phyloP scores from a whole-genome alignment of 345 rosid species.

The Syzygium aqueum region DNA sequence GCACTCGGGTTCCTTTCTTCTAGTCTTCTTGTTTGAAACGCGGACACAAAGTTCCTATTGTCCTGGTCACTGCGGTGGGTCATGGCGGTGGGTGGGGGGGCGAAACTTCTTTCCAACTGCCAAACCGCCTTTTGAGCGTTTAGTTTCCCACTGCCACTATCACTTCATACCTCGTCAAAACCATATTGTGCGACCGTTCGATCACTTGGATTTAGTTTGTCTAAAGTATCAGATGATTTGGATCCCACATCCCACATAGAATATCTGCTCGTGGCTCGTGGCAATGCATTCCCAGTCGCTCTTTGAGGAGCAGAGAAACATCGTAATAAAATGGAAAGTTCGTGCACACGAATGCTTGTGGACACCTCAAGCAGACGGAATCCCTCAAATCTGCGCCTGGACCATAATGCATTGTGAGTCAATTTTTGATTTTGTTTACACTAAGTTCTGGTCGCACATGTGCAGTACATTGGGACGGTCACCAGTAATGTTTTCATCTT shows the following conservation, averaged over 20 bases:
- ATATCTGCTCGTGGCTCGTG: neutral
- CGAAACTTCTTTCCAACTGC: neutral
- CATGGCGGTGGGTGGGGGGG: neutral
- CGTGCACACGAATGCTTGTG: neutral
- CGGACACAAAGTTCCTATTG: neutral
- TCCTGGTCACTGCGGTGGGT: neutral
- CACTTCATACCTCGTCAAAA: neutral
- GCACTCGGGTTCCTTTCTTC: neutral
- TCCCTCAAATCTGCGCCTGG: neutral
- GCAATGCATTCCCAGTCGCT: neutral
- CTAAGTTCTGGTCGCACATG: neutral
- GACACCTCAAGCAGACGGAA: neutral
- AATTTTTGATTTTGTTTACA: neutral
- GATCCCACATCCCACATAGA: neutral
- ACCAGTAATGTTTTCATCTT: neutral
- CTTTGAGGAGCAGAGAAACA: neutral
- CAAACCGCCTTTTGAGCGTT: neutral
- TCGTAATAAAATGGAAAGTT: neutral
- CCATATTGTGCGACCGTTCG: neutral
- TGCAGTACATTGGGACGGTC: neutral
- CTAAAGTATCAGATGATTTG: neutral
- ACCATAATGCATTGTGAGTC: neutral
- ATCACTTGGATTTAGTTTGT: neutral
- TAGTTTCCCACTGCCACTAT: neutral
- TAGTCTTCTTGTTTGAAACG: neutral